A percentile compares a stretch with the other conserved stretches of the same genome.
phyloP scores from a whole-genome alignment of 139 green algal species.

The Dunaliella primolecta region DNA sequence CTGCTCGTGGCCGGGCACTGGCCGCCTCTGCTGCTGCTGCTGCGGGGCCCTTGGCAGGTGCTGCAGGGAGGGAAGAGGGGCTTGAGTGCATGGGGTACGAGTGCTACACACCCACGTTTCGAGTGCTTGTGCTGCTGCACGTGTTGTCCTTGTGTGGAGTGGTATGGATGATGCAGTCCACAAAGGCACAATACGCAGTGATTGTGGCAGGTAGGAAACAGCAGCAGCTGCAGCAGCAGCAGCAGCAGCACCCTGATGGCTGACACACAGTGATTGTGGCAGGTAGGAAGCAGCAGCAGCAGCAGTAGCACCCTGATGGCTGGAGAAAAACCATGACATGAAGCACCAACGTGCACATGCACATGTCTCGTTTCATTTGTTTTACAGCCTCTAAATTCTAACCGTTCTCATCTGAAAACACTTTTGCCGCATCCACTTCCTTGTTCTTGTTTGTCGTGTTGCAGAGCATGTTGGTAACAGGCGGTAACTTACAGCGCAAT shows the following conservation, averaged over 20 bases:
- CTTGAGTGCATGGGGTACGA: slow-evolving; percentile 1
- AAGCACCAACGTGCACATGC: too few relatives aligned
- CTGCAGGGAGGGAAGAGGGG: background rate
- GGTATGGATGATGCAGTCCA: background rate
- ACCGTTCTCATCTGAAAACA: too few relatives aligned
- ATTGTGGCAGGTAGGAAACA: background rate
- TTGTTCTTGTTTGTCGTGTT: too few relatives aligned
- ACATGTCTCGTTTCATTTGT: background rate
- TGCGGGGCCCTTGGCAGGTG: slow-evolving; percentile 9
- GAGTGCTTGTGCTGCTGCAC: background rate
- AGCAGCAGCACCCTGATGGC: background rate
- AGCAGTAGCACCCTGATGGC: background rate
- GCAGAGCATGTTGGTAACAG: too few relatives aligned
- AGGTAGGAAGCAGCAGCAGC: background rate
- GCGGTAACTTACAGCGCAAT: too few relatives aligned
- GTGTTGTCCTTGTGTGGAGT: background rate
- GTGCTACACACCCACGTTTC: slow-evolving; percentile 7
- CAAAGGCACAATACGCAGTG: background rate
- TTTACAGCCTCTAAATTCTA: too few relatives aligned
- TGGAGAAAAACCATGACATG: too few relatives aligned
- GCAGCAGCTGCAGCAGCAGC: background rate
- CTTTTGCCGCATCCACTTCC: too few relatives aligned
- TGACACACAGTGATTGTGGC: background rate
- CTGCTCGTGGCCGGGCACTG: background rate
- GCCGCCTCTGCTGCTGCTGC: background rate